Percentiles rank a stretch among this genome's conserved stretches.
Evolutionary conservation across 2,329 filamentous ascomycete species (phyloP).

Genomic region (Sporothrix mexicana): DNA sequence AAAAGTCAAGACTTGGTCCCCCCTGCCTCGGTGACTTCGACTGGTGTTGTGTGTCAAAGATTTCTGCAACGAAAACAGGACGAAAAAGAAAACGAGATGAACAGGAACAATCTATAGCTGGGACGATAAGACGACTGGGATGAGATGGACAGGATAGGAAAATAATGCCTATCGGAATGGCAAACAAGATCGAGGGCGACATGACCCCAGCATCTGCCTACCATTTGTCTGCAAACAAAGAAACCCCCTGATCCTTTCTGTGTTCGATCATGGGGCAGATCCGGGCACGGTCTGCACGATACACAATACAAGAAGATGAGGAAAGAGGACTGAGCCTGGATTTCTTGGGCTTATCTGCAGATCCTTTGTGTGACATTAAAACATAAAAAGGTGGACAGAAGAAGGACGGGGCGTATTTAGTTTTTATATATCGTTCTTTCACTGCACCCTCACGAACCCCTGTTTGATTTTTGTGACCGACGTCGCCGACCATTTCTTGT

Average conservation of each 20-base stretch:
- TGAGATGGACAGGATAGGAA: not conserved
- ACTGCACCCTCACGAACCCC: not conserved
- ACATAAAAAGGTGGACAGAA: not conserved
- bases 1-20: not conserved
- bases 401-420: not conserved
- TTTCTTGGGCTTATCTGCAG: not conserved
- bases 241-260: conserved; percentile 7
- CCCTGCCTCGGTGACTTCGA: not conserved
- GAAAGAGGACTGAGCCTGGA: not conserved
- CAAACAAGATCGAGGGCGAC: not conserved
- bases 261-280: not conserved
- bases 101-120: not conserved
- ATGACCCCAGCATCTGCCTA: not conserved
- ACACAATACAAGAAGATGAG: too few relatives aligned
- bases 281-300: not conserved
- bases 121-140: too few relatives aligned
- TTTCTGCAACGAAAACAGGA: conserved; percentile 6
- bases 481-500: conserved; percentile 8
- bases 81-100: not conserved
- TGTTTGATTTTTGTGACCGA: conserved; percentile 1
- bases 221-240: not conserved
- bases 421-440: not conserved
- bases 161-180: not conserved
- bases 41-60: too few relatives aligned
- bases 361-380: not conserved